Evolutionary conservation across 2,329 filamentous ascomycete genomes (phyloP).

Genomic region (Stagonosporopsis cucurbitacearum): DNA sequence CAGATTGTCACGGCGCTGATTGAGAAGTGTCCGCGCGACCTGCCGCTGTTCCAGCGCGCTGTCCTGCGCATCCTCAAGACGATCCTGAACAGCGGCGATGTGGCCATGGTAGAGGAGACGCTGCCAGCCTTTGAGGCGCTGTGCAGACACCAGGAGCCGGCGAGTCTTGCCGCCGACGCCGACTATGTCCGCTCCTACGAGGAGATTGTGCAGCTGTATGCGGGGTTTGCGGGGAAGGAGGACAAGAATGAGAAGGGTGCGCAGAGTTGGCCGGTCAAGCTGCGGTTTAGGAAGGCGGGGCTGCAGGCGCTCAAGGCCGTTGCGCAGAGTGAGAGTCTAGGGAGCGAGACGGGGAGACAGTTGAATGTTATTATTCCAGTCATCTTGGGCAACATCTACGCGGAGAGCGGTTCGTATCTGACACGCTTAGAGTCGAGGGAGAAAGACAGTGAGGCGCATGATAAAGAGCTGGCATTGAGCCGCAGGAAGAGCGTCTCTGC

Average conservation of each 20-base stretch:
- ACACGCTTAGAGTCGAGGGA: conserved; percentile 71
- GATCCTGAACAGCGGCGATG: conserved; percentile 83
- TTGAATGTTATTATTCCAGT: conserved; percentile 81
- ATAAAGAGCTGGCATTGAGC: conserved; percentile 67
- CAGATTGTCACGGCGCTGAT: conserved; percentile 91
- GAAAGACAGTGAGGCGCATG: conserved; percentile 68
- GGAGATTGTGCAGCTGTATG: conserved; percentile 79
- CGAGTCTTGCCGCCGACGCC: conserved; percentile 83
- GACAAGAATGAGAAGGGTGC: conserved; percentile 47
- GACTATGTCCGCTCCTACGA: conserved; percentile 83
- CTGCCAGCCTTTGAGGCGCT: conserved; percentile 86
- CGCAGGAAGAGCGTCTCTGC: conserved; percentile 82
- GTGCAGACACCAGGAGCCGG: conserved; percentile 86
- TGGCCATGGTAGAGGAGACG: conserved; percentile 91
- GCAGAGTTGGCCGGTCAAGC: conserved; percentile 73
- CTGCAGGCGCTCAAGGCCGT: conserved; percentile 77
- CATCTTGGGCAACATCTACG: conserved; percentile 85
- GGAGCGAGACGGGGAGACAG: conserved; percentile 76
- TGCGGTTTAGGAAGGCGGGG: conserved; percentile 65
- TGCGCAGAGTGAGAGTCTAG: conserved; percentile 78
- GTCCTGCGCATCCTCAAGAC: conserved; percentile 84
- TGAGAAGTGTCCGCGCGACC: conserved; percentile 88
- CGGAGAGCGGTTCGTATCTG: conserved; percentile 73
- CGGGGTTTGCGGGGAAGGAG: conserved; percentile 73
- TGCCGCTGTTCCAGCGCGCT: conserved; percentile 84